Evolutionary conservation across 1,284 basidiomycete species (phyloP).

Genomic region (Cutaneotrichosporon daszewskae): DNA sequence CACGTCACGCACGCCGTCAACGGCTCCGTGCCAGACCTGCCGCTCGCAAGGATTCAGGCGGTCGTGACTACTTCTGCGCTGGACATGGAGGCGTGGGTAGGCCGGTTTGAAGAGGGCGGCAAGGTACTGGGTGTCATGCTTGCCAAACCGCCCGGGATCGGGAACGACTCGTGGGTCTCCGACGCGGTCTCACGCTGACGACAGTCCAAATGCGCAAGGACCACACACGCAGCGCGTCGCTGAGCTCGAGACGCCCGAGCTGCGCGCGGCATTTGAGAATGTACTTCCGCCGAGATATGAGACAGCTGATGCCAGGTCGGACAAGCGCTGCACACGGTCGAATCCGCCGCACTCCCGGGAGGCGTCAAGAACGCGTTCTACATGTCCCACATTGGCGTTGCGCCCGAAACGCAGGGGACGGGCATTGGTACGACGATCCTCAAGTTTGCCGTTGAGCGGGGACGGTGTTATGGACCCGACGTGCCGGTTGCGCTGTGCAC

Average conservation of each 20-base stretch:
- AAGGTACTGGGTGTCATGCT: constrained; percentile 8
- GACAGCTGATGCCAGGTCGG: constrained; percentile 1
- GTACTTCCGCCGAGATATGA: neutral
- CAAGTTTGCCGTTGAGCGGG: neutral
- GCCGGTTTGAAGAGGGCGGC: neutral
- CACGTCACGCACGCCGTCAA: too few relatives aligned
- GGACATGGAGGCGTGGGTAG: constrained; percentile 11
- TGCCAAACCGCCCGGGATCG: constrained; percentile 13
- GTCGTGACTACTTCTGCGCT: constrained; percentile 3
- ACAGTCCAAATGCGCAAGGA: constrained; percentile 7
- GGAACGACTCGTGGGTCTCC: too few relatives aligned
- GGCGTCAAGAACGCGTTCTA: constrained; percentile 11
- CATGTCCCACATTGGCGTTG: constrained; percentile 9
- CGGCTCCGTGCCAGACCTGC: too few relatives aligned
- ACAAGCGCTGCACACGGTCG: constrained; percentile 5
- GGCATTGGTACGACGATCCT: constrained; percentile 8
- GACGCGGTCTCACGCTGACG: neutral
- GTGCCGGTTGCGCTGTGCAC: constrained; percentile 6
- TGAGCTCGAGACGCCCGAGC: neutral
- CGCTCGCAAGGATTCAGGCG: too few relatives aligned
- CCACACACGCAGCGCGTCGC: constrained; percentile 6
- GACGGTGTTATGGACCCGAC: too few relatives aligned
- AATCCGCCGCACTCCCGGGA: constrained; percentile 3
- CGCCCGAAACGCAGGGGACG: constrained; percentile 1
- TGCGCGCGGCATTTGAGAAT: neutral